Percentiles rank a stretch among this genome's conserved stretches.
These are phyloP conservation scores for Aspergillus mulundensis DNA, from an alignment of 495 filamentous ascomycete genomes.

Conservation along the genomic window DNA sequence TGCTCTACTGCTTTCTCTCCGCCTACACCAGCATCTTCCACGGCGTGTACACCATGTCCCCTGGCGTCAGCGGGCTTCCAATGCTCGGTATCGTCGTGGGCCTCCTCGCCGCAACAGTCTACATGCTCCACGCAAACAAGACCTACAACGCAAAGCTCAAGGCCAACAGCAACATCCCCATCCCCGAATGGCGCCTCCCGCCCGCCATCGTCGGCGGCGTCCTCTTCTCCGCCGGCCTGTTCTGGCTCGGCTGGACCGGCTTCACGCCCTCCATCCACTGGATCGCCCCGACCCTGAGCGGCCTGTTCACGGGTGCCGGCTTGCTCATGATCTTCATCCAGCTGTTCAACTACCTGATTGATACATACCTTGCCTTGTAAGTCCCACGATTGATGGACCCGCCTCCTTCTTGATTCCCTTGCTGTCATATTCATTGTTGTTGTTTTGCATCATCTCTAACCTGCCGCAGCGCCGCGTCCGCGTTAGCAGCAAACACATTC, in stretches of 20 bases:
- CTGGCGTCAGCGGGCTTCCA: not conserved
- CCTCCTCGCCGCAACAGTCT: too few species aligned
- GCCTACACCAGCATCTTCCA: constrained; percentile 42
- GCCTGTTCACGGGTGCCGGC: constrained; percentile 69
- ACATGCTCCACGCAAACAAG: too few species aligned
- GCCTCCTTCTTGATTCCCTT: too few species aligned
- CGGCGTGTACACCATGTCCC: not conserved
- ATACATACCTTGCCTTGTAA: constrained; percentile 47
- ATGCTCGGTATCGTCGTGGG: too few species aligned
- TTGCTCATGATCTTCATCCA: constrained; percentile 71
- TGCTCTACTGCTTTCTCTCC: constrained; percentile 59
- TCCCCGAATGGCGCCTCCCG: constrained; percentile 46
- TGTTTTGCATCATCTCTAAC: too few species aligned
- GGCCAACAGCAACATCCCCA: constrained; percentile 26
- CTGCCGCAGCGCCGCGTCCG: too few species aligned
- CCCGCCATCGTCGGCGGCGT: constrained; percentile 39
- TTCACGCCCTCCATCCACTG: constrained; percentile 59
- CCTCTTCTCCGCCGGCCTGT: constrained; percentile 47
- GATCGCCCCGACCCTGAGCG: constrained; percentile 58
- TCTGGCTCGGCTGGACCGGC: constrained; percentile 69
- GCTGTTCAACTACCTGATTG: constrained; percentile 74
- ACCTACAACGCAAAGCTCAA: too few species aligned
- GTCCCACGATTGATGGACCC: too few species aligned
- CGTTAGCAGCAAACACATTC: too few species aligned
- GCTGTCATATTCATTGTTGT: too few species aligned